A percentile compares a stretch with the other conserved stretches of the same genome.
These are phyloP conservation scores for Melampsora larici-populina DNA, from an alignment of 1,284 basidiomycete species.

Conservation along the genomic window DNA sequence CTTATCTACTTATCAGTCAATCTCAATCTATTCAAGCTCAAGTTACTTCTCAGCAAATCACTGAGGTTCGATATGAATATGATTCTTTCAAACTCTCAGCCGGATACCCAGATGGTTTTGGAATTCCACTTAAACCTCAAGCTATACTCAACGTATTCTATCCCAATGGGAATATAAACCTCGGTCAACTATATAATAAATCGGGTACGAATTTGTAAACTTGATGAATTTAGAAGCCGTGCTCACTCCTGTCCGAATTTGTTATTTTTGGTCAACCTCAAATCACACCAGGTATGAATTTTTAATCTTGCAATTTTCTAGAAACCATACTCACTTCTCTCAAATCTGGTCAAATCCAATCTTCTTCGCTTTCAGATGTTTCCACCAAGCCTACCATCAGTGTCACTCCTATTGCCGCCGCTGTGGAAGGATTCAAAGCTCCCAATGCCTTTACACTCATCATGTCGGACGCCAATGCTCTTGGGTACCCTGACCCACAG, in stretches of 20 bases:
- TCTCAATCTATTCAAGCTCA: too few relatives aligned
- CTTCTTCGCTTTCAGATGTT: background rate
- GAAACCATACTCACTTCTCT: too few relatives aligned
- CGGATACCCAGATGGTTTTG: constrained; percentile 31
- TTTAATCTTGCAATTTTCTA: too few relatives aligned
- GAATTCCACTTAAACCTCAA: constrained; percentile 27
- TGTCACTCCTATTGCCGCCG: background rate
- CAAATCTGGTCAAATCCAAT: too few relatives aligned
- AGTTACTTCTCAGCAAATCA: too few relatives aligned
- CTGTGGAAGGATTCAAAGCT: constrained; percentile 4
- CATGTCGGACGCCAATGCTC: constrained; percentile 25
- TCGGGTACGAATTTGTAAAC: background rate
- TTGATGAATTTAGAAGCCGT: too few relatives aligned
- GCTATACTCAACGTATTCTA: constrained; percentile 17
- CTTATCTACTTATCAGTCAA: too few relatives aligned
- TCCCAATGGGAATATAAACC: constrained; percentile 5
- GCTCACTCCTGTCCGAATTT: too few relatives aligned
- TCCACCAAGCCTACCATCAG: constrained; percentile 14
- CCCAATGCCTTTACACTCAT: constrained; percentile 29
- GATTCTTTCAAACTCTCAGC: too few relatives aligned
- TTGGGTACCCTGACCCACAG: constrained; percentile 28
- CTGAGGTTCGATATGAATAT: too few relatives aligned
- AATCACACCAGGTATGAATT: too few relatives aligned
- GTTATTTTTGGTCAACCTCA: too few relatives aligned
- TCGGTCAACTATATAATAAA: constrained; percentile 4